Evolutionary conservation across 2,329 filamentous ascomycete genomes (phyloP).

Genomic region (Aspergillus sergii): DNA sequence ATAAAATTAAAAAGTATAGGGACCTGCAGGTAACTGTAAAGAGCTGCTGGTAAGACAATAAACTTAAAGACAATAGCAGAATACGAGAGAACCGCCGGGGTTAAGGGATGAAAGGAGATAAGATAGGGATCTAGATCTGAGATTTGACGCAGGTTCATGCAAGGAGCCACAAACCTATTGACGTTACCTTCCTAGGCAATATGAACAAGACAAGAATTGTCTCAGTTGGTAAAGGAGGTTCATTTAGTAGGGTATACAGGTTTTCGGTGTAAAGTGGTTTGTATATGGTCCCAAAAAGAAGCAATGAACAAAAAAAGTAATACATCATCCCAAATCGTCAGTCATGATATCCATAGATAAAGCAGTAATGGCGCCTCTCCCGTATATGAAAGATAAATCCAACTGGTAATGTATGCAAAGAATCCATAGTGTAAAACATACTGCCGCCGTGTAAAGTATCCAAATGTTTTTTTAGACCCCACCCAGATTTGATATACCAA

Average conservation of each 20-base stretch:
- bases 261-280: slow-evolving; percentile 5
- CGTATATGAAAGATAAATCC: slow-evolving; percentile 4
- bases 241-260: slow-evolving; percentile 15
- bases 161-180: slow-evolving; percentile 12
- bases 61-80: neutral
- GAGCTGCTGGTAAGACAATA: neutral
- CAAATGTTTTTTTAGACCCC: slow-evolving; percentile 4
- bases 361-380: slow-evolving; percentile 5
- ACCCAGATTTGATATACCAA: slow-evolving; percentile 34
- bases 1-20: neutral
- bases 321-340: slow-evolving; percentile 13
- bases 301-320: slow-evolving; percentile 8
- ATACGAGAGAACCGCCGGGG: neutral
- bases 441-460: neutral
- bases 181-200: neutral
- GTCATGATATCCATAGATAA: slow-evolving; percentile 13
- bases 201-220: neutral
- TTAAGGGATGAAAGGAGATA: slow-evolving; percentile 4
- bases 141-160: slow-evolving; percentile 9
- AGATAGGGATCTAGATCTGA: slow-evolving; percentile 8
- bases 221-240: slow-evolving; percentile 1
- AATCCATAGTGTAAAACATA: neutral
- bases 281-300: neutral
- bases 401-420: neutral
- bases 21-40: neutral